These are phyloP conservation scores for Helotiales sp. DNA, from an alignment of 2,329 filamentous ascomycete species.

Conservation along the genomic window DNA sequence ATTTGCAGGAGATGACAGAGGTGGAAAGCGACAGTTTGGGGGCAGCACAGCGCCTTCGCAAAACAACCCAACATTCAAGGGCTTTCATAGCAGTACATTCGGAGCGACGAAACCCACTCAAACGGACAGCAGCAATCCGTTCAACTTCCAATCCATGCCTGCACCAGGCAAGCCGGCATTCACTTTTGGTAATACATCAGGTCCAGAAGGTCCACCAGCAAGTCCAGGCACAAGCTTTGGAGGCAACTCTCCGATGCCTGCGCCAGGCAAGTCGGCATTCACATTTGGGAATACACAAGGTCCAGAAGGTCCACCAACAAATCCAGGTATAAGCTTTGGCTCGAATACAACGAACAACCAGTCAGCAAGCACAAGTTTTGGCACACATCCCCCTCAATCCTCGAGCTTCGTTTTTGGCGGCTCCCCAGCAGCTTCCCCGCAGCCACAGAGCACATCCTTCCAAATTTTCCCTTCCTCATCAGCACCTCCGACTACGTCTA, in stretches of 20 bases:
- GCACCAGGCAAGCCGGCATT: slow-evolving; percentile 8
- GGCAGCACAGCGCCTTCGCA: slow-evolving; percentile 4
- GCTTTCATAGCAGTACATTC: slow-evolving; percentile 11
- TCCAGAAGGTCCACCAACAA: slow-evolving; percentile 12
- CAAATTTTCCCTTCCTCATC: slow-evolving; percentile 12
- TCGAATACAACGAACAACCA: slow-evolving; percentile 6
- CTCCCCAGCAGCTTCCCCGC: not conserved
- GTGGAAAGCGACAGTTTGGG: slow-evolving; percentile 26
- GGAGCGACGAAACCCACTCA: not conserved
- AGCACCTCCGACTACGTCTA: slow-evolving; percentile 4
- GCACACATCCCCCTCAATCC: slow-evolving; percentile 1
- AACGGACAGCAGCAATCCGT: not conserved
- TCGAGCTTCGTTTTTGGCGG: slow-evolving; percentile 9
- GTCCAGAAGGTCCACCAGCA: not conserved
- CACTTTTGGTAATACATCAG: slow-evolving; percentile 12
- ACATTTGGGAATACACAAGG: slow-evolving; percentile 19
- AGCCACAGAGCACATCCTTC: slow-evolving; percentile 10
- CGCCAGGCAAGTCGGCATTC: slow-evolving; percentile 15
- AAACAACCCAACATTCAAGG: not conserved
- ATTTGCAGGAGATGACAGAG: slow-evolving; percentile 22
- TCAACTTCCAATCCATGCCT: slow-evolving; percentile 5
- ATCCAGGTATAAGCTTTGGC: slow-evolving; percentile 15
- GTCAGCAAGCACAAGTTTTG: slow-evolving; percentile 7
- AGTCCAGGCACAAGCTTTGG: slow-evolving; percentile 10
- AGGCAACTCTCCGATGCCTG: slow-evolving; percentile 2